Evolutionary conservation across 257 asterid species (phyloP).

Genomic region (Penstemon eatonii): DNA sequence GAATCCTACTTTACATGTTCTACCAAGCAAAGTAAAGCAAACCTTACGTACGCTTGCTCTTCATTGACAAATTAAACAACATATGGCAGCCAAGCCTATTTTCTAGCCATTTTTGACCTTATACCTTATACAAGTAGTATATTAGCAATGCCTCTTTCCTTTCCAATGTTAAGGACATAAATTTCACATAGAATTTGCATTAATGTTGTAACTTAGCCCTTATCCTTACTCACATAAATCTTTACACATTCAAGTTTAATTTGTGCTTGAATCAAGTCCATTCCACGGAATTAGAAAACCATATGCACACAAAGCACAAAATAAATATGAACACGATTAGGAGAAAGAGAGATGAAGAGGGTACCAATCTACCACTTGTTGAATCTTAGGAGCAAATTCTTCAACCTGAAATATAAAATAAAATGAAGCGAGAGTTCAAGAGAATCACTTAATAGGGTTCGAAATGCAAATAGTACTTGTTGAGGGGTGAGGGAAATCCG

Average conservation of each 20-base stretch:
- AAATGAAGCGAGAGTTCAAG: background rate
- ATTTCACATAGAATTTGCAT: background rate
- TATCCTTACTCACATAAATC: no score
- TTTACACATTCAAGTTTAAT: background rate
- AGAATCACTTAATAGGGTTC: background rate
- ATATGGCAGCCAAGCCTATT: background rate
- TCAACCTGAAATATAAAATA: slow-evolving; percentile 42
- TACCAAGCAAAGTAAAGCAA: background rate
- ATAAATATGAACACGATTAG: background rate
- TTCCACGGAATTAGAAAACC: background rate
- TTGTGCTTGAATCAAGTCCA: background rate
- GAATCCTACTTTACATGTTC: background rate
- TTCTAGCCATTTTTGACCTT: background rate
- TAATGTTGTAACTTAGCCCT: no score
- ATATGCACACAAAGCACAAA: background rate
- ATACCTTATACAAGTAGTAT: background rate
- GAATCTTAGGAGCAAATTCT: slow-evolving; percentile 72
- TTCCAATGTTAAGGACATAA: no score
- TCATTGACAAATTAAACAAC: no score
- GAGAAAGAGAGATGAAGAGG: background rate
- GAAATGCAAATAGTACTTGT: slow-evolving; percentile 34
- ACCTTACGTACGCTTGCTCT: background rate
- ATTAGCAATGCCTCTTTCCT: no score
- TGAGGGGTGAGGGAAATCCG: slow-evolving; percentile 64
- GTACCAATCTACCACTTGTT: slow-evolving; percentile 61